Base-by-base conservation (phyloP, 169 alveolate species). In the Eimeria falciformis region DNA sequence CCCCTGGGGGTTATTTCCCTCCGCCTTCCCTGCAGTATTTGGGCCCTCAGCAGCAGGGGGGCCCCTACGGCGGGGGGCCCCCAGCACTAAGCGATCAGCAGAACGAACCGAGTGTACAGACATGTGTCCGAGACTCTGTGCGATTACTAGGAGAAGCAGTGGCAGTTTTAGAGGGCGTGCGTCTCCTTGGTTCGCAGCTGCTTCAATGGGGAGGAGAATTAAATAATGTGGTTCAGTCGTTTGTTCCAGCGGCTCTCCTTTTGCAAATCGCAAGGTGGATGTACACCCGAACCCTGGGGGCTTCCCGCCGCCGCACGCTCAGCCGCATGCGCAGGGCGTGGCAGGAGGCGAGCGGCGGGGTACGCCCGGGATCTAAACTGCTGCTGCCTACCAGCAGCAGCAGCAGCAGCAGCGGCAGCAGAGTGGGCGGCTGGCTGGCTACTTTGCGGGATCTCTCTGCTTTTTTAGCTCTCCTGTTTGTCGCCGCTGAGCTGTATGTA, bases 191-290 rank as follows among this genome's bases (percentile, higher is more conserved):
- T 3, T 37, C 68, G 81, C 91, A 83, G 79, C 79, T 83, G 37
- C 14, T 83, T 43, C 91, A 83, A 56, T 83, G 91, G 91, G 91
- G 79, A 1, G 91, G 91, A 0, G 91, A 83, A 27, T 47, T 83
- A 14, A 45, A 62, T n/a, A 21, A 50, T 23, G 68, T 83, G 9
- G 40, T 62, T 12, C 91, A 69, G 25, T 21, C 81, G 9, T 56
- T 62, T 14, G 37, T 62, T 25, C 75, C 75, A n/a, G 75, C 37
- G 40, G 75, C 75, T n/a, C 37, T 62, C 12, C 23, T 62, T 4
- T 9, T 62, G 75, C 75, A 62, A 25, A 62, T 62, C 40, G 18
- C 40, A 2, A 62, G 75, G 29, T 62, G 75, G 75, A 62, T 18
- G 37, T 62, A 62, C 75, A 62, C 43, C 75, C 75, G 75, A 62